Percentiles rank a stretch among this genome's conserved stretches.
Evolutionary conservation across 352 stramenopile genomes (phyloP).

Genomic region (Pilasporangium apinafurcum): DNA sequence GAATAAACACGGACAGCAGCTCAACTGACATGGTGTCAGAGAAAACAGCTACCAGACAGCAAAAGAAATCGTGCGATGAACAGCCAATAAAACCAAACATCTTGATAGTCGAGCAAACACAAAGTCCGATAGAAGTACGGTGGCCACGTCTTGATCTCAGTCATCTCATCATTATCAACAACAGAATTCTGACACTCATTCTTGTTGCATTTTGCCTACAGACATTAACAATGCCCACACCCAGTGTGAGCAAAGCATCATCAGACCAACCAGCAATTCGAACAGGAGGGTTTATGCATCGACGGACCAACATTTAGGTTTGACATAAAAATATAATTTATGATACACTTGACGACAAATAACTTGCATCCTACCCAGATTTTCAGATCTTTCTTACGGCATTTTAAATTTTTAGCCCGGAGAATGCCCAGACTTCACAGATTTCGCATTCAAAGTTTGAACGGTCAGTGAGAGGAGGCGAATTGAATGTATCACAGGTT

Average conservation of each 20-base stretch:
- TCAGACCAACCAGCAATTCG: neutral
- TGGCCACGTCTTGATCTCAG: neutral
- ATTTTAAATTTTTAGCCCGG: slow-evolving; percentile 59
- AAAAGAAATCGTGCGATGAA: neutral
- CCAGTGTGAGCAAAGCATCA: neutral
- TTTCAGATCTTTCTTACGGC: too few relatives aligned
- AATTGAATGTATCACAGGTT: slow-evolving; percentile 60
- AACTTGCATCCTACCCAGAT: too few relatives aligned
- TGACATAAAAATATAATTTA: too few relatives aligned
- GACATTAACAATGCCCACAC: neutral
- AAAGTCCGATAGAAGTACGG: too few relatives aligned
- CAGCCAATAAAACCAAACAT: slow-evolving; percentile 21
- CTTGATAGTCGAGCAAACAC: slow-evolving; percentile 18
- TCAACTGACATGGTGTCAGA: neutral
- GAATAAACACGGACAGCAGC: neutral
- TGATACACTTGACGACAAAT: too few relatives aligned
- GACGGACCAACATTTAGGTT: too few relatives aligned
- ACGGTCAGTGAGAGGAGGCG: slow-evolving; percentile 33
- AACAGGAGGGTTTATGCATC: slow-evolving; percentile 7
- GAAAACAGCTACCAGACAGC: neutral
- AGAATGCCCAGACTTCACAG: slow-evolving; percentile 71
- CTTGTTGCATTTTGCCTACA: neutral
- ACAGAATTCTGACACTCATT: too few relatives aligned
- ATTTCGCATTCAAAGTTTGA: slow-evolving; percentile 55
- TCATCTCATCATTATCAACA: neutral